Base-by-base conservation (phyloP, 1,284 basidiomycete genomes). In the Coriolopsis trogii region DNA sequence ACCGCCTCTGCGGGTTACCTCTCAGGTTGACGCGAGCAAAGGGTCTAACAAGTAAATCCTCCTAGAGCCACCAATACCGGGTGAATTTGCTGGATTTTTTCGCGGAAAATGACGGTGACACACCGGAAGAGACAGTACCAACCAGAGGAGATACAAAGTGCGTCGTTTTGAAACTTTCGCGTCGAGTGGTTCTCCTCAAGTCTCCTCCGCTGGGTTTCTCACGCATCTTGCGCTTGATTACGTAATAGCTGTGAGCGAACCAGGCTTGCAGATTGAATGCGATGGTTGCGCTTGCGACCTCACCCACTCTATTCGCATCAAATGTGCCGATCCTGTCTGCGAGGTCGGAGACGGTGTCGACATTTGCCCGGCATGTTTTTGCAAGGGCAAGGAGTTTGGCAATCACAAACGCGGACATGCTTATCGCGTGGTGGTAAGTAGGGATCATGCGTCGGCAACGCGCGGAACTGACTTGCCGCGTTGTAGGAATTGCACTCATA, bases 401-500 rank as follows among this genome's bases (percentile, higher is more conserved):
- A 82, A 82, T 56, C 96, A 99, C 69, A 92, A 91, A 69, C 84
- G 90, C 48, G 84, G 85, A 62, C 97, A 99, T 73, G 77, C 89
- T 50, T 99, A 99, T 70, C 90, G 94, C 50, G 89, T 99, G 47
- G 90, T 98, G 56, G 94, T 95, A 71, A 71, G 79, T 73, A 42
- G 31, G 43, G n/a, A 30, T 5, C 28, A 16, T 49, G 36, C 41
- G 47, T 16, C 13, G 7, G 15, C 20, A 20, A 36, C 43, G 94
- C 88, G 92, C 93, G 74, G 82, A 89, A 93, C 12, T 68, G 90
- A 92, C 12, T 93, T 93, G 70, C 94, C 95, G 25, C 39, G 49
- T 13, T n/a, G 12, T 46, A 98, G 92, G 95, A 97, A 75, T 83
- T 97, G 63, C 92, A 96, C 67, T 93, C 94, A 7, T 94, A 96